phyloP scores from a whole-genome alignment of 1,284 basidiomycete genomes.

The Pholiota adiposa region DNA sequence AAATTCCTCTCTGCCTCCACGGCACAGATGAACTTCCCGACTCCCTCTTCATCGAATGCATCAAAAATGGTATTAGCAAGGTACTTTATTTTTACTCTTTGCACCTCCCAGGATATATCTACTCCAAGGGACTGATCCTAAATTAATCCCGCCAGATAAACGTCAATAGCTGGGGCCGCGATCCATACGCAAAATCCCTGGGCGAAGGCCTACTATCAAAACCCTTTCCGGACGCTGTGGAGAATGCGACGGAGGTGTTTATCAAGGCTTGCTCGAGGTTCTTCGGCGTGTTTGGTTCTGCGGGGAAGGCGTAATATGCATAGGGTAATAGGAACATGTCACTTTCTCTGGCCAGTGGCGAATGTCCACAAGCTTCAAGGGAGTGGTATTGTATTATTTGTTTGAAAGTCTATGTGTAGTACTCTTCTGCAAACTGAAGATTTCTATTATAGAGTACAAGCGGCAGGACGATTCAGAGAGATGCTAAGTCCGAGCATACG shows the following conservation, averaged over 20 bases:
- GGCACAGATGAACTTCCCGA: conserved; percentile 51
- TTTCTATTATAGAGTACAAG: too few species aligned
- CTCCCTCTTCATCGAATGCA: conserved; percentile 46
- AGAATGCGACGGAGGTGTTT: conserved; percentile 49
- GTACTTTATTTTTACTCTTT: conserved; percentile 30
- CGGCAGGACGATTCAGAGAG: too few species aligned
- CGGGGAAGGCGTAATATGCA: conserved; percentile 44
- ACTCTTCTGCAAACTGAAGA: too few species aligned
- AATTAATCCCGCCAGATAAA: conserved; percentile 39
- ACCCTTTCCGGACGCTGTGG: conserved; percentile 51
- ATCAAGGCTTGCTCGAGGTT: conserved; percentile 45
- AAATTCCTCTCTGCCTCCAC: conserved; percentile 46
- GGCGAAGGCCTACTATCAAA: conserved; percentile 36
- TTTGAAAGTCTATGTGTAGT: too few species aligned
- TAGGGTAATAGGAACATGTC: background rate
- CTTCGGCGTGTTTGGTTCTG: conserved; percentile 45
- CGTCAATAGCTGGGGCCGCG: conserved; percentile 52
- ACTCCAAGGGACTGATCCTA: background rate
- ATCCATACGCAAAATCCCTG: conserved; percentile 45
- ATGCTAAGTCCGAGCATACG: too few species aligned
- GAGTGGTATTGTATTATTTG: too few species aligned
- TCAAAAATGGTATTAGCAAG: conserved; percentile 51
- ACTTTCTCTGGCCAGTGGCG: too few species aligned
- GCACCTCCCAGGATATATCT: background rate
- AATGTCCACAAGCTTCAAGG: too few species aligned